Conservation (phyloP, 129 eudicot species). For the Pseudognaphalium luteoalbum region DNA sequence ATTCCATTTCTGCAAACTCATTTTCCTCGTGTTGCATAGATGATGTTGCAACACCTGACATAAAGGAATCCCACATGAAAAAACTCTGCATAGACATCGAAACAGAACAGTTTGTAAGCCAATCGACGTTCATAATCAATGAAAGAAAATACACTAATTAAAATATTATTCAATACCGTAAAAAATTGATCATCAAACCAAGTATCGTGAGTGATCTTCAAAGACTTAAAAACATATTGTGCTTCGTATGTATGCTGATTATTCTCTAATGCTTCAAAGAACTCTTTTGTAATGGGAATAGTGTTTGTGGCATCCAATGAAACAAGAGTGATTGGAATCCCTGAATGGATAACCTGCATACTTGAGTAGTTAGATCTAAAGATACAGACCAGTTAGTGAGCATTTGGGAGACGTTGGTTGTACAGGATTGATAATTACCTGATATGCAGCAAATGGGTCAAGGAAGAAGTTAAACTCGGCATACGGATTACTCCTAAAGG, state of each 20-base stretch:
- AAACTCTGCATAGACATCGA: constrained; percentile 50
- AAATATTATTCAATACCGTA: constrained; percentile 35
- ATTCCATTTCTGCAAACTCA: constrained; percentile 86
- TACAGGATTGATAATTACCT: constrained; percentile 35
- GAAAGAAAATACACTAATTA: not conserved
- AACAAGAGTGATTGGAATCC: constrained; percentile 82
- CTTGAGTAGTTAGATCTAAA: not conserved
- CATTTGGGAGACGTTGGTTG: no score
- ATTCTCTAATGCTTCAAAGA: constrained; percentile 54
- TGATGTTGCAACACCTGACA: constrained; percentile 73
- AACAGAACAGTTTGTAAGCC: not conserved
- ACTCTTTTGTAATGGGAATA: constrained; percentile 54
- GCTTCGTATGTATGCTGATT: constrained; percentile 80
- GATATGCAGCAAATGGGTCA: constrained; percentile 94
- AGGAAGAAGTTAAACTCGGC: constrained; percentile 81
- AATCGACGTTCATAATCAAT: not conserved
- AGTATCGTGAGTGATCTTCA: constrained; percentile 68
- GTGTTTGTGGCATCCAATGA: constrained; percentile 90
- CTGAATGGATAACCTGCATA: constrained; percentile 81
- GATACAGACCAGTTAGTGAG: no score
- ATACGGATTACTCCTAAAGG: constrained; percentile 70
- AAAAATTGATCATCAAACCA: constrained; percentile 63
- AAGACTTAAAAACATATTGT: constrained; percentile 66
- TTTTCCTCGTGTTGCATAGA: constrained; percentile 58
- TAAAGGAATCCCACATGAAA: constrained; percentile 86